Base-by-base conservation (phyloP, 345 rosid genomes). In the Anastatica hierochuntica region DNA sequence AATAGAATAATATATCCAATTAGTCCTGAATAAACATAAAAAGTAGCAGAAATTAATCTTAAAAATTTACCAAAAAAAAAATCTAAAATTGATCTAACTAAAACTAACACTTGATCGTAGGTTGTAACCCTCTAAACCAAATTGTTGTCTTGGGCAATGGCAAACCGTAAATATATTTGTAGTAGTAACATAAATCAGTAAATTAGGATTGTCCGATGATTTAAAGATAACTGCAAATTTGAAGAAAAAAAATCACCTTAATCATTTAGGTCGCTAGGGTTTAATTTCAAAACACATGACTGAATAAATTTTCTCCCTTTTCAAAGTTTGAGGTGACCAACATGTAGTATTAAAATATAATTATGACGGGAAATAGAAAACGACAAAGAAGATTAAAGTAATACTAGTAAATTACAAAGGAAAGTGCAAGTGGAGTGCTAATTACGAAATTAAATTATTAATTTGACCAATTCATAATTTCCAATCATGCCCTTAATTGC, bases 361-460 rank as follows among this genome's bases (percentile, higher is more conserved):
- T 27, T 47, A 34, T 35, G 39, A 42, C 18, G 13, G 21, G 31
- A 43, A 35, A 43, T 43, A 43, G 34, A 49, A 65, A 49, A 66
- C 70, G 64, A 58, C 65, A 58, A 58, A 43, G 48, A 58, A 48
- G 45, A 58, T 27, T 49, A 50, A 48, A 64, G 62, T 49, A n/a
- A 50, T 33, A 31, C 27, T 36, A 37, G 36, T 42, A 43, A 35
- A 29, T 43, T 58, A 51, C 48, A 43, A 44, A 29, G 42, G 64
- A 57, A 65, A 66, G 54, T 43, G 64, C 70, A 50, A 66, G 70
- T 58, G 70, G 60, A 51, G 54, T 51, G 65, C 48, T 66, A 36
- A 66, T 66, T 66, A 66, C 37, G 64, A 37, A 43, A 51, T 37
- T 37, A 66, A 51, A 66, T 19, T 35, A 50, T 26, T 50, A 50